Base-by-base conservation (phyloP, 306 rosid species). In the Citrullus mucosospermus region DNA sequence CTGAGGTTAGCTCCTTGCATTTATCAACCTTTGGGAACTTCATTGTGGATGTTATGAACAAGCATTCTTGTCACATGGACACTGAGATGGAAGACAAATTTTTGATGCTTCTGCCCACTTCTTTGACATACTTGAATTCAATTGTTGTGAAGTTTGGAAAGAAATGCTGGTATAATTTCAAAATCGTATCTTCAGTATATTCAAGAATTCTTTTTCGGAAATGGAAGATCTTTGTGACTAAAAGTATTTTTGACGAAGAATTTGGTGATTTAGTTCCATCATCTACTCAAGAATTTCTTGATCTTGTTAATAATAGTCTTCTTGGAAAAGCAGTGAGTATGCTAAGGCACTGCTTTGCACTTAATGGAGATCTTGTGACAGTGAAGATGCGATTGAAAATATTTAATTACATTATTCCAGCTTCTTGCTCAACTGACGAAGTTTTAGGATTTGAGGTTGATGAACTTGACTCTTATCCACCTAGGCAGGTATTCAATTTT, bases 261-360 rank as follows among this genome's bases (percentile, higher is more conserved):
- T 91, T 80, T 80, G 88, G 83, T 8, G 85, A 89, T 61, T 63
- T 85, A 58, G 57, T 88, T 51, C 98, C 97, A 50, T 83, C 83
- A 77, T 88, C 97, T 78, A 60, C 81, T 78, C 83, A 80, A 77
- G 92, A 95, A 80, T 83, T 95, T 77, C 77, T 90, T 12, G 51
- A 71, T 79, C 88, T 88, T 82, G 71, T 83, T 32, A 80, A 89
- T 85, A 55, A 69, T 62, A 92, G 96, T 85, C 95, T 95, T 86
- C 95, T 95, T 84, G 92, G 95, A 80, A 92, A 91, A 83, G 80
- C 89, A 75, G 67, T 90, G 80, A 75, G 75, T 56, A 92, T 95
- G 92, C 75, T 95, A 86, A 78, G 78, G 82, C 81, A 83, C 84
- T 88, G 87, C 89, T 84, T 86, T 81, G 80, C 88, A 65, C 76